Conservation (phyloP, 2,329 filamentous ascomycete species). For the Epichloe gansuensis region DNA sequence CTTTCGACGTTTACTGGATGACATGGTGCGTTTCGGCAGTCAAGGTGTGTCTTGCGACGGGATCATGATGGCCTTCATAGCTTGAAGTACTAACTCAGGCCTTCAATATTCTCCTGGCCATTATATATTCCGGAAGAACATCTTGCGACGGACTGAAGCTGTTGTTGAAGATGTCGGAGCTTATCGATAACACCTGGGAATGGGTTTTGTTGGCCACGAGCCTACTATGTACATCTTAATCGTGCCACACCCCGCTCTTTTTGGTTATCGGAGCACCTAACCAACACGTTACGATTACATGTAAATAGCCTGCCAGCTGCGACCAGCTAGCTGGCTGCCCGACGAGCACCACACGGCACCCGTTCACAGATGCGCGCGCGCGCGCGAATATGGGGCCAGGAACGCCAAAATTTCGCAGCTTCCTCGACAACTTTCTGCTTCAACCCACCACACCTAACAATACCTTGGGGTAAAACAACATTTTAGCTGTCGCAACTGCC, state of each 20-base stretch:
- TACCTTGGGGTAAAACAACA: background rate
- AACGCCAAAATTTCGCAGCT: conserved; percentile 7
- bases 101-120: background rate
- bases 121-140: too few relatives aligned
- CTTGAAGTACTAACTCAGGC: background rate
- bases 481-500: background rate
- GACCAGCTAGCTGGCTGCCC: too few relatives aligned
- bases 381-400: conserved; percentile 3
- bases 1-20: conserved; percentile 23
- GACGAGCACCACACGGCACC: background rate
- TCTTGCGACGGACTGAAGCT: background rate
- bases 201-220: background rate
- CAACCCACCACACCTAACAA: background rate
- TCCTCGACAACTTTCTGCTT: conserved; percentile 7
- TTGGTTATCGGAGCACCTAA: too few relatives aligned
- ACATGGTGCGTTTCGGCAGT: conserved; percentile 8
- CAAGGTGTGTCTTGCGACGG: background rate
- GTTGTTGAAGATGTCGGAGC: background rate
- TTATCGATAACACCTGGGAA: background rate
- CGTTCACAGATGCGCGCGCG: background rate
- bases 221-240: background rate
- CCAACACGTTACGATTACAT: too few relatives aligned
- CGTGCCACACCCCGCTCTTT: too few relatives aligned
- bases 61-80: background rate
- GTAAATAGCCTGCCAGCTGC: background rate